A percentile compares a stretch with the other conserved stretches of the same genome.
phyloP scores from a whole-genome alignment of 2,329 filamentous ascomycete genomes.

The Stemphylium lycopersici region DNA sequence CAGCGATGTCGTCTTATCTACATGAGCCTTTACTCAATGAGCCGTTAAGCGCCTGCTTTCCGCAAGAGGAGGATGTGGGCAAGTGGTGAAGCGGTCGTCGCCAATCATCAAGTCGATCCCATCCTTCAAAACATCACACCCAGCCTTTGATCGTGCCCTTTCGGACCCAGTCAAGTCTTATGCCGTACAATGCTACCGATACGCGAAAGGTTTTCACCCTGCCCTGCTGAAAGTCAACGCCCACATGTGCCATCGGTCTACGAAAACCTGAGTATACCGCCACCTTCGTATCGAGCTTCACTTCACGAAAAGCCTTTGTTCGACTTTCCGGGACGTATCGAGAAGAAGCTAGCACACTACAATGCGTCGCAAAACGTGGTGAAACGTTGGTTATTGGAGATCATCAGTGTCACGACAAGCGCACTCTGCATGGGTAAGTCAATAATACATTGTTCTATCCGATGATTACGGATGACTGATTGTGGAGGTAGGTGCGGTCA shows the following conservation, averaged over 20 bases:
- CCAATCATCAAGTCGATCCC: too few relatives aligned
- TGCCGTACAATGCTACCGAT: too few relatives aligned
- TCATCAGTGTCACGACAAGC: constrained; percentile 35
- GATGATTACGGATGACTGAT: not conserved
- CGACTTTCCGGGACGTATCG: constrained; percentile 27
- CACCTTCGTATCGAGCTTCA: not conserved
- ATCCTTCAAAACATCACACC: too few relatives aligned
- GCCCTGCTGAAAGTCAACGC: not conserved
- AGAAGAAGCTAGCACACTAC: constrained; percentile 30
- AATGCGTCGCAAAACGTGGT: constrained; percentile 25
- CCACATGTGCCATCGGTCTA: not conserved
- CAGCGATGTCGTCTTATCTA: too few relatives aligned
- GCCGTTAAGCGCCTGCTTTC: too few relatives aligned
- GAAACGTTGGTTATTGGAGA: constrained; percentile 40
- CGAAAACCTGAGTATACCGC: not conserved
- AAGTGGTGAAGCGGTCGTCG: too few relatives aligned
- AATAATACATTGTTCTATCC: not conserved
- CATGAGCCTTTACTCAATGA: too few relatives aligned
- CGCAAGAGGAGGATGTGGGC: too few relatives aligned
- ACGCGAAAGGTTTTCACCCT: too few relatives aligned
- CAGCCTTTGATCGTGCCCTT: too few relatives aligned
- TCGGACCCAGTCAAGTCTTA: too few relatives aligned
- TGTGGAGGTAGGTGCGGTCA: constrained; percentile 27
- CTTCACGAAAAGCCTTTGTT: constrained; percentile 4
- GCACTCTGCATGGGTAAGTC: constrained; percentile 37